Conservation (phyloP, 805 yeast species). For the Teunomyces kruisii region DNA sequence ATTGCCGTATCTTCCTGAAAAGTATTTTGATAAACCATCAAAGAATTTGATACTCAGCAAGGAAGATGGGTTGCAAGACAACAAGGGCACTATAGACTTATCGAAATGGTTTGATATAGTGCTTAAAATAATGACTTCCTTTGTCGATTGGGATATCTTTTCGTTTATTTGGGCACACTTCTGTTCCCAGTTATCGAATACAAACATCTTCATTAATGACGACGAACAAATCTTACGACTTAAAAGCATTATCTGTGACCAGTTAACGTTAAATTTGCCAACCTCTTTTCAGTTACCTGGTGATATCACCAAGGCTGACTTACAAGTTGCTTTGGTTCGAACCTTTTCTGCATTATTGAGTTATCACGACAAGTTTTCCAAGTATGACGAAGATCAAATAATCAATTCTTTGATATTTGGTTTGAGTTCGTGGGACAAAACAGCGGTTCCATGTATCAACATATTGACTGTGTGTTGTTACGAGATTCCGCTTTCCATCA, state of each 20-base stretch:
- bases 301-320: conserved; percentile 53
- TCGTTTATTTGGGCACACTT: conserved; percentile 66
- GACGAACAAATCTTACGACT: conserved; percentile 40
- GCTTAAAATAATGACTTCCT: conserved; percentile 47
- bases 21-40: conserved; percentile 42
- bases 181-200: conserved; percentile 66
- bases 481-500: conserved; percentile 73
- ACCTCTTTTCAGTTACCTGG: conserved; percentile 35
- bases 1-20: conserved; percentile 47
- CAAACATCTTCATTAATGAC: conserved; percentile 49
- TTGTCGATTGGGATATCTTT: conserved; percentile 69
- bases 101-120: conserved; percentile 53
- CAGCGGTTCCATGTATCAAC: conserved; percentile 77
- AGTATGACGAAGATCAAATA: conserved; percentile 61
- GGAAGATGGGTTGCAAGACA: neutral
- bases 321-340: conserved; percentile 65
- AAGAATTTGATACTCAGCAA: conserved; percentile 12
- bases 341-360: conserved; percentile 63
- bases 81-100: conserved; percentile 14
- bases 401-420: conserved; percentile 60
- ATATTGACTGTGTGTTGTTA: conserved; percentile 76
- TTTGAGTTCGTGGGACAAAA: conserved; percentile 71
- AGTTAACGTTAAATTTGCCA: conserved; percentile 52
- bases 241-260: conserved; percentile 55
- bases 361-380: conserved; percentile 53